A percentile compares a stretch with the other conserved stretches of the same genome.
Evolutionary conservation across 768 basidiomycete genomes (phyloP).

Genomic region (Lactarius vividus): DNA sequence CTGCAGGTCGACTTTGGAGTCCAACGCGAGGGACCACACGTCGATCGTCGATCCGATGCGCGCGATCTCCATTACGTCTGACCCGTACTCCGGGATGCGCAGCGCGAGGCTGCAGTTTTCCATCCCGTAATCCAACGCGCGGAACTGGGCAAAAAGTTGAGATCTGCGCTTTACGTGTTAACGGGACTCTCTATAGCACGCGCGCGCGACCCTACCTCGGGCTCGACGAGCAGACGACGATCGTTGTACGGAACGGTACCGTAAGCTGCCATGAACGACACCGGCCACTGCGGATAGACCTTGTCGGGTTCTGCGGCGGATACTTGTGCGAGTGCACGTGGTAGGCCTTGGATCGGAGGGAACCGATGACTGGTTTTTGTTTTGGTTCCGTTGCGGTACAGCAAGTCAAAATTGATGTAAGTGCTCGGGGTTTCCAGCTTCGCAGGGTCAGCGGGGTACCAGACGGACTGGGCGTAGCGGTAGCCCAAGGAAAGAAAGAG

Average conservation of each 20-base stretch:
- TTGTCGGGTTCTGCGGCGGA: conserved; percentile 16
- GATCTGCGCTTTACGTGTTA: neutral
- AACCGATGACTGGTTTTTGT: neutral
- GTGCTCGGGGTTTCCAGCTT: conserved; percentile 8
- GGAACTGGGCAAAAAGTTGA: conserved; percentile 20
- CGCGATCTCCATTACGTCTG: conserved; percentile 5
- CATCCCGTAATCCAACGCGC: conserved; percentile 12
- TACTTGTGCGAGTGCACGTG: conserved; percentile 10
- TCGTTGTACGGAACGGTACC: conserved; percentile 6
- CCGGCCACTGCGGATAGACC: conserved; percentile 22
- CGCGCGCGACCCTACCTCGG: neutral
- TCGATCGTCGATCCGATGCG: conserved; percentile 3
- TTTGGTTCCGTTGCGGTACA: conserved; percentile 20
- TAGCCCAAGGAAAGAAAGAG: conserved; percentile 12
- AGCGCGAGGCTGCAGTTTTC: conserved; percentile 12
- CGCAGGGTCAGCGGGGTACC: conserved; percentile 6
- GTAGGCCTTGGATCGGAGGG: conserved; percentile 7
- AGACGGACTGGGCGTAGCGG: neutral
- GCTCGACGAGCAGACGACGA: conserved; percentile 12
- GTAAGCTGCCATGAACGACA: conserved; percentile 12
- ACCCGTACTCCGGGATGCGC: neutral
- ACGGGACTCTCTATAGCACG: too few relatives aligned
- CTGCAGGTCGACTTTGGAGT: conserved; percentile 1
- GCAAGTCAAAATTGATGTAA: conserved; percentile 21
- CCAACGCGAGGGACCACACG: conserved; percentile 2